Conservation (phyloP, 2,329 filamentous ascomycete genomes). For the Akanthomyces muscarius region DNA sequence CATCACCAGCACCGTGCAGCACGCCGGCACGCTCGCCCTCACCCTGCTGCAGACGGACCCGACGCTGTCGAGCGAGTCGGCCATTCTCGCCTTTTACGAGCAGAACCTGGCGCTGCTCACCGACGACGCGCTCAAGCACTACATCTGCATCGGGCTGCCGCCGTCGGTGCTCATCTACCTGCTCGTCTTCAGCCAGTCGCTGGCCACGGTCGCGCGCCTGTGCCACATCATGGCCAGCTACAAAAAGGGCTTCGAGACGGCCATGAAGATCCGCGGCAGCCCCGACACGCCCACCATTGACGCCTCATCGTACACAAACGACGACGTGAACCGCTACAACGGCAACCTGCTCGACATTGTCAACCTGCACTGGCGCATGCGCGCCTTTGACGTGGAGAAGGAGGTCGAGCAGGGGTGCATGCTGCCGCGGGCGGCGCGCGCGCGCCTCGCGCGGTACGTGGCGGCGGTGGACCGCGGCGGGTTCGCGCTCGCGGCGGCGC, state of each 20-base stretch:
- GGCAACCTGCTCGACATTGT: constrained; percentile 83
- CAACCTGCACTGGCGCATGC: constrained; percentile 75
- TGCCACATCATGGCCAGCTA: constrained; percentile 67
- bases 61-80: constrained; percentile 43
- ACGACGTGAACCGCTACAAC: constrained; percentile 69
- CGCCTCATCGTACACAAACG: constrained; percentile 47
- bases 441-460: constrained; percentile 46
- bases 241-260: constrained; percentile 68
- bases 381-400: constrained; percentile 64
- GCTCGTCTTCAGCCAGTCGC: constrained; percentile 62
- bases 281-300: constrained; percentile 28
- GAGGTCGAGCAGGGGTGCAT: constrained; percentile 57
- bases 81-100: constrained; percentile 68
- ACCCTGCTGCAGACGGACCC: constrained; percentile 54
- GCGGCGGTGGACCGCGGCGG: constrained; percentile 42
- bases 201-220: constrained; percentile 62
- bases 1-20: constrained; percentile 41
- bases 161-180: constrained; percentile 65
- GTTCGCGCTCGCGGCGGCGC: constrained; percentile 45
- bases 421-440: constrained; percentile 41
- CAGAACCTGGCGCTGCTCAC: constrained; percentile 54
- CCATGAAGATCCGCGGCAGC: constrained; percentile 42
- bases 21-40: constrained; percentile 54
- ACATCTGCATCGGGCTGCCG: constrained; percentile 65
- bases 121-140: constrained; percentile 44